A percentile compares a stretch with the other conserved stretches of the same genome.
phyloP scores from a whole-genome alignment of 306 rosid genomes.

The Inga oerstediana region DNA sequence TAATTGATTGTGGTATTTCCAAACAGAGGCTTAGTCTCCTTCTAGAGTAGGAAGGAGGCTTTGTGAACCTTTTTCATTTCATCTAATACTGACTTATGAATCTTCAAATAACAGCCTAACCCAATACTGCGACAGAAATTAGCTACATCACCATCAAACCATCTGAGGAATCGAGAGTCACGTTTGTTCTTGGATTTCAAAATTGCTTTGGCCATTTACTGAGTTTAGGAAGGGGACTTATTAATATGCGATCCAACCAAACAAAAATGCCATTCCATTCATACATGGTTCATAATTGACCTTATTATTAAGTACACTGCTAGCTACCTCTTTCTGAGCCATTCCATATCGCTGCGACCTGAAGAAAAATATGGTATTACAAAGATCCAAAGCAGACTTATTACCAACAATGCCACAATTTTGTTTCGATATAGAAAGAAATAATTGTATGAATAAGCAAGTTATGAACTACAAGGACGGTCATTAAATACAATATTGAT shows the following conservation, averaged over 20 bases:
- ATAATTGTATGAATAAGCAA: background rate
- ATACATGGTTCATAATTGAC: constrained; percentile 11
- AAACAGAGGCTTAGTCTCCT: background rate
- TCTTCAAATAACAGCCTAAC: constrained; percentile 12
- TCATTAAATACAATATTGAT: background rate
- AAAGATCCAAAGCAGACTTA: background rate
- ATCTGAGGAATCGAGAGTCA: background rate
- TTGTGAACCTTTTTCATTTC: background rate
- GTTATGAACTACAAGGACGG: background rate
- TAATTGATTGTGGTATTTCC: too few species aligned
- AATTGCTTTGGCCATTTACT: background rate
- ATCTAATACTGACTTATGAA: background rate
- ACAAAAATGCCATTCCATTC: constrained; percentile 1
- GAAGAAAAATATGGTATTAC: constrained; percentile 60
- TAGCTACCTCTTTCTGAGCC: constrained; percentile 83
- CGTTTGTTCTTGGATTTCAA: background rate
- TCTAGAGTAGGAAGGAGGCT: background rate
- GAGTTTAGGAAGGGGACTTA: constrained; percentile 27
- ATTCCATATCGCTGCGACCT: constrained; percentile 94
- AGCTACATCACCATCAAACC: background rate
- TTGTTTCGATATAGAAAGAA: constrained; percentile 23
- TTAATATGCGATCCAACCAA: background rate
- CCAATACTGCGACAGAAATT: constrained; percentile 7
- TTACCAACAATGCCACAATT: background rate
- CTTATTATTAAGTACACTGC: constrained; percentile 18